A percentile compares a stretch with the other conserved stretches of the same genome.
These are phyloP conservation scores for Knoxdaviesia proteae DNA, from an alignment of 2,329 filamentous ascomycete species.

Conservation along the genomic window DNA sequence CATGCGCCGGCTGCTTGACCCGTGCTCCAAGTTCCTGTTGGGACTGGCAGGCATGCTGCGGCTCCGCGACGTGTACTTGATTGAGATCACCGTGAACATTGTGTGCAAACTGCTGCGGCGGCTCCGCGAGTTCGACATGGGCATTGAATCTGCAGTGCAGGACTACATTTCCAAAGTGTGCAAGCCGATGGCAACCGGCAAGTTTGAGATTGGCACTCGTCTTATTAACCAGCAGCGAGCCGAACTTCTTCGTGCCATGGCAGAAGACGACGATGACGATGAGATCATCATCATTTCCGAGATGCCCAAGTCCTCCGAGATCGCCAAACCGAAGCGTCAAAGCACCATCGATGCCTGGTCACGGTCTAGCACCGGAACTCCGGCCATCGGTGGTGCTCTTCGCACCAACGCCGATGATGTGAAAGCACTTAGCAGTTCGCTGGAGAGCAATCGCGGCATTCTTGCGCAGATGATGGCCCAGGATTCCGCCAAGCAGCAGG, in stretches of 20 bases:
- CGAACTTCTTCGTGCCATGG: slow-evolving; percentile 47
- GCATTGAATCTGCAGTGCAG: slow-evolving; percentile 39
- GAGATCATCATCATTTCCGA: slow-evolving; percentile 3
- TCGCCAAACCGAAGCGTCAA: slow-evolving; percentile 16
- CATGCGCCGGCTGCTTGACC: slow-evolving; percentile 18
- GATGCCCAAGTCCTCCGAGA: slow-evolving; percentile 6
- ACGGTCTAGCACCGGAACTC: background rate
- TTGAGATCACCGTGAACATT: slow-evolving; percentile 61
- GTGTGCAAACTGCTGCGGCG: slow-evolving; percentile 68
- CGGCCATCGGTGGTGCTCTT: slow-evolving; percentile 3
- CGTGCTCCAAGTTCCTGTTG: slow-evolving; percentile 8
- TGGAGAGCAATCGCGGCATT: slow-evolving; percentile 21
- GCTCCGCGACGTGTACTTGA: slow-evolving; percentile 69
- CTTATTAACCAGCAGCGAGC: slow-evolving; percentile 66
- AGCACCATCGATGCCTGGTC: slow-evolving; percentile 27
- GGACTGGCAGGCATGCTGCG: slow-evolving; percentile 76
- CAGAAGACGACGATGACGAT: slow-evolving; percentile 34
- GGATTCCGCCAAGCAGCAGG: slow-evolving; percentile 6
- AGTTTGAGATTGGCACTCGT: slow-evolving; percentile 51
- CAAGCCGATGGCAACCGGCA: slow-evolving; percentile 30
- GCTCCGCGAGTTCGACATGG: slow-evolving; percentile 57
- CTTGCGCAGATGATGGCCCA: slow-evolving; percentile 24
- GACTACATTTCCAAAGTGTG: slow-evolving; percentile 46
- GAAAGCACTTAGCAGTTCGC: slow-evolving; percentile 22
- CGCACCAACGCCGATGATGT: slow-evolving; percentile 25